Percentiles rank a stretch among this genome's conserved stretches.
These are phyloP conservation scores for Aulographum hederae DNA, from an alignment of 2,329 filamentous ascomycete species.

Conservation along the genomic window DNA sequence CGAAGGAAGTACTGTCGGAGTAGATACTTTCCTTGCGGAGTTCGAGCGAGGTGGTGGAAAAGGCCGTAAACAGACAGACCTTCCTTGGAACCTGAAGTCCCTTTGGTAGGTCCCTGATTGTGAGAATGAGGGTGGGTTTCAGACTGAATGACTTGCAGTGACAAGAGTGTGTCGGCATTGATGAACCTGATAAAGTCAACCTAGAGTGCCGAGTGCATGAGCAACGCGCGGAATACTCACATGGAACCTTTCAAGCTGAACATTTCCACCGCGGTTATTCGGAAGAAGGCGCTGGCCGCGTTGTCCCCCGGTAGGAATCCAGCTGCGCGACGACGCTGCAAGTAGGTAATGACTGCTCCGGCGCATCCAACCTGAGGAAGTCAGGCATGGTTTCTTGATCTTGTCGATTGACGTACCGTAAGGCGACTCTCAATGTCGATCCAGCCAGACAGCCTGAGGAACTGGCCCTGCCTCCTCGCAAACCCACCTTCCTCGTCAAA, in stretches of 20 bases:
- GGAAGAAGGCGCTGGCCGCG: conserved; percentile 35
- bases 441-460: conserved; percentile 50
- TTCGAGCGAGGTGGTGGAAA: conserved; percentile 56
- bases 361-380: conserved; percentile 53
- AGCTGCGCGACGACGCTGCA: conserved; percentile 49
- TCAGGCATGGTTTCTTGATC: neutral
- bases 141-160: conserved; percentile 68
- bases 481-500: conserved; percentile 25
- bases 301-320: conserved; percentile 44
- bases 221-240: conserved; percentile 21
- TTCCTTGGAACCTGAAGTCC: conserved; percentile 52
- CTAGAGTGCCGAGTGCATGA: conserved; percentile 8
- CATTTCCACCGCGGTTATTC: conserved; percentile 49
- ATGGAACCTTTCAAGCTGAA: conserved; percentile 49
- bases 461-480: conserved; percentile 39
- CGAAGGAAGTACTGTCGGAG: conserved; percentile 70
- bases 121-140: conserved; percentile 72
- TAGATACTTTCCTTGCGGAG: conserved; percentile 56
- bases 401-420: conserved; percentile 32
- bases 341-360: conserved; percentile 66
- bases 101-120: conserved; percentile 48
- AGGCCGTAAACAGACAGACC: conserved; percentile 69
- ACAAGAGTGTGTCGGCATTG: conserved; percentile 60
- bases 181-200: conserved; percentile 46
- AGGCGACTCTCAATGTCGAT: conserved; percentile 57